Evolutionary conservation across 2,329 filamentous ascomycete species (phyloP).

Genomic region (Colletotrichum sp.): DNA sequence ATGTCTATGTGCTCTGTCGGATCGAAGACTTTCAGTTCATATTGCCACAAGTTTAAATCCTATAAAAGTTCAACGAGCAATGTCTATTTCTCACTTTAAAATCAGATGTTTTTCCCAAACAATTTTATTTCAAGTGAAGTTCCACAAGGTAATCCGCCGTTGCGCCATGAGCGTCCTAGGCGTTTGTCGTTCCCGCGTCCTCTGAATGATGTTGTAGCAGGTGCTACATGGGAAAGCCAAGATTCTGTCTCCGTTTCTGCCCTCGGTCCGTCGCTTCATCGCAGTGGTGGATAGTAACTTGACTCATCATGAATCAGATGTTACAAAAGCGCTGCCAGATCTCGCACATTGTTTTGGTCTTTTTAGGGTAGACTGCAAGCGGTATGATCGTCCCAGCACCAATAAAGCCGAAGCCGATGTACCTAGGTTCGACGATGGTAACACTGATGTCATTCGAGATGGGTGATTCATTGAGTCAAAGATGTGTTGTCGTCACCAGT

Average conservation of each 20-base stretch:
- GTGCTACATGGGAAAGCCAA: neutral
- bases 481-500: neutral
- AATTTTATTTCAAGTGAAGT: neutral
- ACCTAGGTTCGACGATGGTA: neutral
- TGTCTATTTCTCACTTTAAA: neutral
- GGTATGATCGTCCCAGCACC: neutral
- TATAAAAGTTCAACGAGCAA: neutral
- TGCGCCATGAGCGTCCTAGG: neutral
- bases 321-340: neutral
- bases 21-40: neutral
- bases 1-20: neutral
- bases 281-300: neutral
- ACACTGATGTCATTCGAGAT: neutral
- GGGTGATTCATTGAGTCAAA: neutral
- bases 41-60: neutral
- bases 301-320: neutral
- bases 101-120: accelerated
- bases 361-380: neutral
- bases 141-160: neutral
- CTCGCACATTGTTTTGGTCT: neutral
- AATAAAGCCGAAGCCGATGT: neutral
- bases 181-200: neutral
- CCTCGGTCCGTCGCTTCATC: neutral
- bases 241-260: neutral
- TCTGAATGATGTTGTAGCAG: neutral